Conservation (phyloP, 164 flowering plant species). For the Paratinospora sagittata region DNA sequence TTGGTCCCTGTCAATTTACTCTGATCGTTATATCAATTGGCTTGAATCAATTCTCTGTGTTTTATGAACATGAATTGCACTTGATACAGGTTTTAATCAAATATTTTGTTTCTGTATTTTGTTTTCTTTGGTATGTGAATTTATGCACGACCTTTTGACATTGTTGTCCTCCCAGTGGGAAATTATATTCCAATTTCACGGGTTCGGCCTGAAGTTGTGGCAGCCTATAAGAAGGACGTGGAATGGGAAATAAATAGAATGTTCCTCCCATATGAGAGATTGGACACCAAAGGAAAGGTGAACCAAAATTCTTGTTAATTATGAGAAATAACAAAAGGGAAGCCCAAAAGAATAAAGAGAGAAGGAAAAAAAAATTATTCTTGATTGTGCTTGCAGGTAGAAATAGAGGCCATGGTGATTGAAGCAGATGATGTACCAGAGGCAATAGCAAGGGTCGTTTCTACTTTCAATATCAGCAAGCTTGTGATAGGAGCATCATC, state of each 20-base stretch:
- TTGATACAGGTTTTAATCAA: too few species aligned
- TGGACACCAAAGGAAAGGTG: constrained; percentile 39
- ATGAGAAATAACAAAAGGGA: neutral
- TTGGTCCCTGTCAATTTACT: too few species aligned
- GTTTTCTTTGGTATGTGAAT: neutral
- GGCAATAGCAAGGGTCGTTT: constrained; percentile 54
- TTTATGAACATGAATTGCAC: too few species aligned
- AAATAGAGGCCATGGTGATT: constrained; percentile 46
- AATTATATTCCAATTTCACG: constrained; percentile 53
- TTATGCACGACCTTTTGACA: constrained; percentile 4
- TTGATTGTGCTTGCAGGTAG: constrained; percentile 39
- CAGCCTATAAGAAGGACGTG: constrained; percentile 55
- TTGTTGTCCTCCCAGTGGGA: constrained; percentile 52
- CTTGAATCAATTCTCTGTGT: too few species aligned
- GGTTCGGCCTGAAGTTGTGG: constrained; percentile 66
- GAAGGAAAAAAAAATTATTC: constrained; percentile 3
- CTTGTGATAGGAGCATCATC: constrained; percentile 82
- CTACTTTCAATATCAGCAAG: constrained; percentile 29
- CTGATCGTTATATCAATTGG: too few species aligned
- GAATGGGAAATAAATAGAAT: constrained; percentile 48
- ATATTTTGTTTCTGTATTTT: neutral
- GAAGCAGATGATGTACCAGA: constrained; percentile 68
- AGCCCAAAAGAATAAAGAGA: neutral
- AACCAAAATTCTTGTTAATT: neutral
- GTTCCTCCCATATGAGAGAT: constrained; percentile 56